A percentile compares a stretch with the other conserved stretches of the same genome.
Conservation (phyloP, 495 filamentous ascomycete species). For the Talaromyces wortmannii region DNA sequence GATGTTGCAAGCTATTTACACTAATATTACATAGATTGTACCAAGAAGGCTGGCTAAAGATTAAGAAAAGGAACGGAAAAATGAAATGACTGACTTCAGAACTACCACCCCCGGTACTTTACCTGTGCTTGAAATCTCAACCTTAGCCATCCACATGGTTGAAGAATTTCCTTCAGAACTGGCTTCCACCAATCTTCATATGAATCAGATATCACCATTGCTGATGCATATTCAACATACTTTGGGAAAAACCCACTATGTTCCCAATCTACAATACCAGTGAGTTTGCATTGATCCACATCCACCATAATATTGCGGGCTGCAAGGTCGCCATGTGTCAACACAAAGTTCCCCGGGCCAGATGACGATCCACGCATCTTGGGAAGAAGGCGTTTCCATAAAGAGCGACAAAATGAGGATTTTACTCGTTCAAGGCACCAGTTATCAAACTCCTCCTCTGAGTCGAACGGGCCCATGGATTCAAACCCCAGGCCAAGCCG, state of each 20-base stretch:
- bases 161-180: slow-evolving; percentile 8
- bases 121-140: slow-evolving; percentile 1
- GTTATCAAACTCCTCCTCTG: slow-evolving; percentile 9
- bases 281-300: slow-evolving; percentile 15
- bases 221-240: slow-evolving; percentile 9
- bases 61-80: no score
- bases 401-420: not conserved
- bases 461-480: slow-evolving; percentile 7
- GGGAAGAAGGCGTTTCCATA: slow-evolving; percentile 4
- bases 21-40: no score
- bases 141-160: slow-evolving; percentile 5
- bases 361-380: not conserved
- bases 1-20: no score
- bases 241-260: slow-evolving; percentile 10
- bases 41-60: no score
- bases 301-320: slow-evolving; percentile 49
- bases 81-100: not conserved
- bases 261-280: slow-evolving; percentile 53
- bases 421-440: slow-evolving; percentile 4
- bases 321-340: slow-evolving; percentile 52
- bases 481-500: not conserved
- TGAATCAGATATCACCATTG: slow-evolving; percentile 3
- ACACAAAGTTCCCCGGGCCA: slow-evolving; percentile 12
- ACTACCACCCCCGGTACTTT: slow-evolving; percentile 8
- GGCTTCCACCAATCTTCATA: slow-evolving; percentile 9